These are phyloP conservation scores for Colletotrichum siamense DNA, from an alignment of 2,329 filamentous ascomycete genomes.

Conservation along the genomic window DNA sequence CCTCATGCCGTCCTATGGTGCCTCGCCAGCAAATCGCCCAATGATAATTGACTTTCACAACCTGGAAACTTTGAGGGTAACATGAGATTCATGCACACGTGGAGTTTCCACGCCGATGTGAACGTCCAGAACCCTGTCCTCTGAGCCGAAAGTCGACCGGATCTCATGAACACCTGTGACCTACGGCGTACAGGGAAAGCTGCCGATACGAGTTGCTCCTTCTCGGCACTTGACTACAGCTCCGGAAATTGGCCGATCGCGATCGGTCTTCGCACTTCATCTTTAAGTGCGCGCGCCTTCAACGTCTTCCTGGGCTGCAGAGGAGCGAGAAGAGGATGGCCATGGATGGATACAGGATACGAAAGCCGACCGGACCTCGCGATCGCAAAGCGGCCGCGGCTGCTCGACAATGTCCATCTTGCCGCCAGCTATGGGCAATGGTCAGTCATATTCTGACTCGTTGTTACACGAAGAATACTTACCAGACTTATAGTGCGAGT, in stretches of 20 bases:
- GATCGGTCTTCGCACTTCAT: not conserved
- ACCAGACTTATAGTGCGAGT: not conserved
- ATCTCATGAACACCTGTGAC: not conserved
- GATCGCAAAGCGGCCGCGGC: not conserved
- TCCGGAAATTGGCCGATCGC: not conserved
- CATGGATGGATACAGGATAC: not conserved
- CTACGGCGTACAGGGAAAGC: not conserved
- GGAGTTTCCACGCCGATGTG: not conserved
- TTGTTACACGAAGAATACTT: not conserved
- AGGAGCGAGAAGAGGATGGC: not conserved
- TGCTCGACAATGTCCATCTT: not conserved
- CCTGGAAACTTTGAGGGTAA: not conserved
- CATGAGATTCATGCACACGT: not conserved
- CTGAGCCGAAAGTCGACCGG: not conserved
- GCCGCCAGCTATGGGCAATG: not conserved
- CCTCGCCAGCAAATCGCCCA: not conserved
- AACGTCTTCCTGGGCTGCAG: not conserved
- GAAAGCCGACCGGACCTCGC: not conserved
- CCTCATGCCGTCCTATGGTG: not conserved
- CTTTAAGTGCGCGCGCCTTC: not conserved
- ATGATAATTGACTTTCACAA: not conserved
- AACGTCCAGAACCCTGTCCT: not conserved
- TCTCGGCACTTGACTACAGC: not conserved
- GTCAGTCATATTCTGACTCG: not conserved
- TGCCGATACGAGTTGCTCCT: not conserved